These are phyloP conservation scores for Coemansia sp. DNA, from an alignment of 192 early-diverging fungal species.

Conservation along the genomic window DNA sequence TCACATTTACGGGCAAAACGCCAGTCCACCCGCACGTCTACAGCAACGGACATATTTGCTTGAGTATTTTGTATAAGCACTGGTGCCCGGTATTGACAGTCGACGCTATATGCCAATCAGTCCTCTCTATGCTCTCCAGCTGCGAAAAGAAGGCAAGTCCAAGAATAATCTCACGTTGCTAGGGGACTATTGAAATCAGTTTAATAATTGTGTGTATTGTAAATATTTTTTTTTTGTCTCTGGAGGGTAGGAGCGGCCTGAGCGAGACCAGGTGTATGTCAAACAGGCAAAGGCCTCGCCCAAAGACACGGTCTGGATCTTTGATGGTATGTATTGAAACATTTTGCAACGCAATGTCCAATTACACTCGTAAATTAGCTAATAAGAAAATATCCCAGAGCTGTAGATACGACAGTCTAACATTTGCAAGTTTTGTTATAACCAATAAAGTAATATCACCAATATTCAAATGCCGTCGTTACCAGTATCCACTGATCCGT, in stretches of 20 bases:
- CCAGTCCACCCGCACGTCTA: constrained; percentile 84
- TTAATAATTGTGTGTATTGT: not conserved
- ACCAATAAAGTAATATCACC: not conserved
- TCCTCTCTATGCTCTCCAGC: constrained; percentile 91
- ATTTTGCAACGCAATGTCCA: not conserved
- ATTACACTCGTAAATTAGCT: not conserved
- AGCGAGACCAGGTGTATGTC: constrained; percentile 37
- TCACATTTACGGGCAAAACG: constrained; percentile 63
- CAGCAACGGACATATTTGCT: constrained; percentile 96
- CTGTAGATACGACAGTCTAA: constrained; percentile 11
- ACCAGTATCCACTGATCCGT: constrained; percentile 10
- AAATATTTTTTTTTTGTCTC: not conserved
- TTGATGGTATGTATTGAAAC: constrained; percentile 43
- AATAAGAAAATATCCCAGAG: not conserved
- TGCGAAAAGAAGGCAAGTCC: constrained; percentile 72
- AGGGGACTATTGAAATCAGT: not conserved
- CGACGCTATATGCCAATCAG: constrained; percentile 83
- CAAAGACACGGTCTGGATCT: constrained; percentile 52
- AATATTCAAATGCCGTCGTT: not conserved
- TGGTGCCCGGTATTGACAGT: constrained; percentile 96
- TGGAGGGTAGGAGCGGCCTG: constrained; percentile 32
- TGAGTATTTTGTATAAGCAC: constrained; percentile 92
- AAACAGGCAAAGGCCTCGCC: constrained; percentile 49
- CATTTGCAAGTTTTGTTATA: not conserved
- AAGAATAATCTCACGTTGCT: not conserved